A percentile compares a stretch with the other conserved stretches of the same genome.
These are phyloP conservation scores for Hyphochytrium catenoides DNA, from an alignment of 352 stramenopile genomes.

Conservation along the genomic window DNA sequence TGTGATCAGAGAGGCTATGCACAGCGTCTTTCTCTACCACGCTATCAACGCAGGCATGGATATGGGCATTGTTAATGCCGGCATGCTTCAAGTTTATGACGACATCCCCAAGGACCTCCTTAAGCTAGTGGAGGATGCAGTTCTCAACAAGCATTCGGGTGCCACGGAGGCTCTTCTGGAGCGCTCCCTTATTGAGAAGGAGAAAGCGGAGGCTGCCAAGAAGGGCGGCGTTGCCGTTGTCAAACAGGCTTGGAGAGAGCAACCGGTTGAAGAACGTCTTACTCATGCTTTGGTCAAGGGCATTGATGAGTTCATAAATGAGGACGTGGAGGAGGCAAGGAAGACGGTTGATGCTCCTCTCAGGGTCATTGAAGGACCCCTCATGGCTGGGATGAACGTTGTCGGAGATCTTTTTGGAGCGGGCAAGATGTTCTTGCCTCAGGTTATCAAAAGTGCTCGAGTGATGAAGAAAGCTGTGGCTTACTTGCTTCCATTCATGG, in stretches of 20 bases:
- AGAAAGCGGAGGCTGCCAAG: conserved; percentile 48
- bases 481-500: conserved; percentile 93
- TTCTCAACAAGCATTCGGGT: conserved; percentile 67
- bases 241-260: conserved; percentile 65
- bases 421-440: conserved; percentile 95
- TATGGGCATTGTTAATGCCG: conserved; percentile 93
- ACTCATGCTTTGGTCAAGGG: conserved; percentile 90
- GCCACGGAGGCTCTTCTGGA: conserved; percentile 79
- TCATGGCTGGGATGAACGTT: conserved; percentile 97
- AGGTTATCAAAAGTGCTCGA: conserved; percentile 93
- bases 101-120: conserved; percentile 58
- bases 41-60: conserved; percentile 89
- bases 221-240: conserved; percentile 32
- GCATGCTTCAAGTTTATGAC: conserved; percentile 58
- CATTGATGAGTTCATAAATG: conserved; percentile 84
- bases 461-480: conserved; percentile 98
- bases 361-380: conserved; percentile 89
- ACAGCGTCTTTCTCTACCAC: conserved; percentile 88
- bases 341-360: conserved; percentile 37
- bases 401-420: conserved; percentile 87
- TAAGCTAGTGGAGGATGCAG: conserved; percentile 70
- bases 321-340: conserved; percentile 85
- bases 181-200: conserved; percentile 54
- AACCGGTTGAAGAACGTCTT: conserved; percentile 68
- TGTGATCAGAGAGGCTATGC: conserved; percentile 87